Evolutionary conservation across 2,329 filamentous ascomycete species (phyloP).

Genomic region (Curvularia lunata): DNA sequence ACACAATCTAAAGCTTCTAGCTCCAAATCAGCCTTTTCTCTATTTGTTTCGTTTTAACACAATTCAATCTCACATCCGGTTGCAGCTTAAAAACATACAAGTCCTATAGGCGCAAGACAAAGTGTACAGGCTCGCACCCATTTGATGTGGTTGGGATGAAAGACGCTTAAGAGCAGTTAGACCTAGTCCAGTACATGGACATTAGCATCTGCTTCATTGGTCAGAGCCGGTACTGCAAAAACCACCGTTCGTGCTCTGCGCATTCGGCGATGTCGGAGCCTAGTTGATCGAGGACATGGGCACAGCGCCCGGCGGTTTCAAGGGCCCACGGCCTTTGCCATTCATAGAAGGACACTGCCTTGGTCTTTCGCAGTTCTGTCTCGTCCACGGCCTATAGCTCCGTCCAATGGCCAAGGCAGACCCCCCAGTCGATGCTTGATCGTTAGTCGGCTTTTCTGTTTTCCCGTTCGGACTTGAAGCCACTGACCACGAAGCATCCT

Average conservation of each 20-base stretch:
- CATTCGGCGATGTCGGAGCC: background rate
- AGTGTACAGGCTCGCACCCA: background rate
- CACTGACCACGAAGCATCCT: constrained; percentile 12
- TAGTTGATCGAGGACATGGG: background rate
- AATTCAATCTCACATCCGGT: background rate
- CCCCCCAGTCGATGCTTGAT: constrained; percentile 3
- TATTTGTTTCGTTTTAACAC: background rate
- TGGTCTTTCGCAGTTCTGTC: background rate
- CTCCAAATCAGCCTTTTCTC: background rate
- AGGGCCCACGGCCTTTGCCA: constrained; percentile 8
- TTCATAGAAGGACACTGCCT: constrained; percentile 1
- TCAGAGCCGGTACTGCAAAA: background rate
- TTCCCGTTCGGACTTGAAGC: constrained; percentile 7
- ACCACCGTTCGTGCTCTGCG: background rate
- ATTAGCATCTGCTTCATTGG: background rate
- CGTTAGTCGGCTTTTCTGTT: constrained; percentile 4
- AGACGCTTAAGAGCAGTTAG: background rate
- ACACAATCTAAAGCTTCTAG: constrained; percentile 3
- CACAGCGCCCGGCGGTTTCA: constrained; percentile 1
- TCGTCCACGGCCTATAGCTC: constrained; percentile 6
- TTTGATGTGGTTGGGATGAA: background rate
- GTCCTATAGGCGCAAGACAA: background rate
- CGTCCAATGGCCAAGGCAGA: constrained; percentile 4
- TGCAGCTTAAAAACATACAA: background rate
- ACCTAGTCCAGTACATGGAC: background rate